phyloP scores from a whole-genome alignment of 306 rosid species.

The Citrullus mucosospermus region DNA sequence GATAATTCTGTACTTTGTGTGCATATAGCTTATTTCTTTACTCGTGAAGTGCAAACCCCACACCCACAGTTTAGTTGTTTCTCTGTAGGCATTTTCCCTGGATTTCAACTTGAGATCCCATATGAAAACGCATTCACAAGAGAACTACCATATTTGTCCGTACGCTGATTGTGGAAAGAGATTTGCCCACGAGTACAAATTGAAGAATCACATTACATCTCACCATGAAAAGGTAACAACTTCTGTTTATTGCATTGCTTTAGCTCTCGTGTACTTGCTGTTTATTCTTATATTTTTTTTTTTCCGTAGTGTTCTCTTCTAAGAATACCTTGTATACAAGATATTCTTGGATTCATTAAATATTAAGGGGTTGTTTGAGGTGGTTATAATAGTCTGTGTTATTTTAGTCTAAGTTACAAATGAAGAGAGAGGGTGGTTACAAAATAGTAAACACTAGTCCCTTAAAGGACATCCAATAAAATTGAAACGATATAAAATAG shows the following conservation, averaged over 20 bases:
- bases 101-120: constrained; percentile 91
- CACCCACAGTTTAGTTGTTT: neutral
- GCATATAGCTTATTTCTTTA: neutral
- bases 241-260: neutral
- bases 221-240: constrained; percentile 83
- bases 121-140: constrained; percentile 97
- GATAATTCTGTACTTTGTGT: neutral
- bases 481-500: too few relatives aligned
- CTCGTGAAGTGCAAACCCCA: neutral
- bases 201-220: constrained; percentile 78
- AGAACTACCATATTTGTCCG: constrained; percentile 89
- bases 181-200: constrained; percentile 94
- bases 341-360: neutral
- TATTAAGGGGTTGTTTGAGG: neutral
- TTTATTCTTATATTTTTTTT: neutral
- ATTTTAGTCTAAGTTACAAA: too few relatives aligned
- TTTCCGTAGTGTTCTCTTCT: neutral
- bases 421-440: too few relatives aligned
- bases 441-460: too few relatives aligned
- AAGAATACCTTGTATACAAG: neutral
- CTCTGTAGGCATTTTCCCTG: constrained; percentile 76
- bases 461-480: too few relatives aligned
- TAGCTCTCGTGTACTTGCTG: neutral
- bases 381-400: too few relatives aligned
- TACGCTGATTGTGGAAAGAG: constrained; percentile 93